Evolutionary conservation across 257 asterid species (phyloP).

Genomic region (Lycium barbarum): DNA sequence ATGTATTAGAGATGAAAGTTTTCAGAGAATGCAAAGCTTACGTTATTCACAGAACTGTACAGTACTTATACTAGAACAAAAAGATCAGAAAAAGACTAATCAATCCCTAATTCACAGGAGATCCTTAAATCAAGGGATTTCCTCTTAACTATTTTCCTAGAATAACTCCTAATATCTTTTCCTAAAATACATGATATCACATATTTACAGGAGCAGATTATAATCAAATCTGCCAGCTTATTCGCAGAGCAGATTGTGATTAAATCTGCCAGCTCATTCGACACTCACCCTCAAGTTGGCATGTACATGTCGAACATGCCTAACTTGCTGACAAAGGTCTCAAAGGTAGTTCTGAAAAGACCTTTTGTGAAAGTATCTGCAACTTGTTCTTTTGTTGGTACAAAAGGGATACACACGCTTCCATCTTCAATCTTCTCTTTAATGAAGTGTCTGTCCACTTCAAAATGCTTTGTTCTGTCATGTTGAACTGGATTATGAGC

Average conservation of each 20-base stretch:
- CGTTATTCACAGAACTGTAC: neutral
- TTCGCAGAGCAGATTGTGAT: too few species aligned
- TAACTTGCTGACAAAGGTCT: neutral
- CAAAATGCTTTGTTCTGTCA: neutral
- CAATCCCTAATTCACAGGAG: neutral
- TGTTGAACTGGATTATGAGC: neutral
- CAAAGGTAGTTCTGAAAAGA: too few species aligned
- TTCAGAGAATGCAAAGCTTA: neutral
- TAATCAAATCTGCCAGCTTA: too few species aligned
- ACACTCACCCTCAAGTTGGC: conserved; percentile 20
- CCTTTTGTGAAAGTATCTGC: neutral
- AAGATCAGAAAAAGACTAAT: neutral
- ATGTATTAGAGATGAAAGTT: neutral
- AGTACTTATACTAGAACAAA: neutral
- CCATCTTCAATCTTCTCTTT: neutral
- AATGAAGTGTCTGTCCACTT: neutral
- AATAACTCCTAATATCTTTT: neutral
- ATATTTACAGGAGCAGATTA: too few species aligned
- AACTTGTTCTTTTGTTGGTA: neutral
- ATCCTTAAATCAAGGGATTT: neutral
- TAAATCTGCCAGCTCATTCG: too few species aligned
- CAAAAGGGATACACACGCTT: neutral
- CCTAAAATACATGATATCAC: too few species aligned
- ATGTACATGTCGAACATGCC: neutral
- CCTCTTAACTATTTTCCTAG: neutral